Evolutionary conservation across 768 basidiomycete species (phyloP).

Genomic region (Tubosaeta brunneosetosa): DNA sequence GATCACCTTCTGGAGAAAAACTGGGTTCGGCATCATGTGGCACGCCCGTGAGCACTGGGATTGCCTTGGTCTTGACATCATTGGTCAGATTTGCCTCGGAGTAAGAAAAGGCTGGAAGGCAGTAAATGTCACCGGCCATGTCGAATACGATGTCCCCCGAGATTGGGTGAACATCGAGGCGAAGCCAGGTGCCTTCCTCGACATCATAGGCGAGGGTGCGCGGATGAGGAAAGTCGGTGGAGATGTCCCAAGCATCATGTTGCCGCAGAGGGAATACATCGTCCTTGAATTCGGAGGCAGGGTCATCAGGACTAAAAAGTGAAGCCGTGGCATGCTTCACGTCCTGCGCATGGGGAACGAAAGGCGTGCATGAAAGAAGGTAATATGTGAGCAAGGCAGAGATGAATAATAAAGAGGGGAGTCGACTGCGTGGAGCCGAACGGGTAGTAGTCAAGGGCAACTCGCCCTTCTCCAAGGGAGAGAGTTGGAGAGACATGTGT

Average conservation of each 20-base stretch:
- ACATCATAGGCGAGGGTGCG: conserved; percentile 66
- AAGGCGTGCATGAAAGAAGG: conserved; percentile 14
- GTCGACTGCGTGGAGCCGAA: neutral
- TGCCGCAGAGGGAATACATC: conserved; percentile 62
- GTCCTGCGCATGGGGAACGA: neutral
- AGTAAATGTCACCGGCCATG: conserved; percentile 72
- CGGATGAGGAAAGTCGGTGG: conserved; percentile 67
- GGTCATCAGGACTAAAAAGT: conserved; percentile 24
- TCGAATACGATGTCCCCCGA: conserved; percentile 71
- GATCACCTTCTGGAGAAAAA: conserved; percentile 64
- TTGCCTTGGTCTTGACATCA: conserved; percentile 38
- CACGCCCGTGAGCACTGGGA: conserved; percentile 57
- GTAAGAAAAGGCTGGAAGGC: conserved; percentile 48
- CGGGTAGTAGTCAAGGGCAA: conserved; percentile 11
- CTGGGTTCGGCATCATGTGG: conserved; percentile 70
- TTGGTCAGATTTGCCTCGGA: conserved; percentile 22
- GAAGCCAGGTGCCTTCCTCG: conserved; percentile 69
- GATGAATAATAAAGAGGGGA: conserved; percentile 5
- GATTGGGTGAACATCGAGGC: conserved; percentile 66
- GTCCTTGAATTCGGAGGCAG: conserved; percentile 43
- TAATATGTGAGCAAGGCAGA: conserved; percentile 17
- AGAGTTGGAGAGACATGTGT: conserved; percentile 11
- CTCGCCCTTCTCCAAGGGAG: conserved; percentile 16
- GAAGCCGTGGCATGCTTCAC: conserved; percentile 5
- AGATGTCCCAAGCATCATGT: conserved; percentile 61